Base-by-base conservation (phyloP, 768 basidiomycete genomes). In the Russula ochroleuca region DNA sequence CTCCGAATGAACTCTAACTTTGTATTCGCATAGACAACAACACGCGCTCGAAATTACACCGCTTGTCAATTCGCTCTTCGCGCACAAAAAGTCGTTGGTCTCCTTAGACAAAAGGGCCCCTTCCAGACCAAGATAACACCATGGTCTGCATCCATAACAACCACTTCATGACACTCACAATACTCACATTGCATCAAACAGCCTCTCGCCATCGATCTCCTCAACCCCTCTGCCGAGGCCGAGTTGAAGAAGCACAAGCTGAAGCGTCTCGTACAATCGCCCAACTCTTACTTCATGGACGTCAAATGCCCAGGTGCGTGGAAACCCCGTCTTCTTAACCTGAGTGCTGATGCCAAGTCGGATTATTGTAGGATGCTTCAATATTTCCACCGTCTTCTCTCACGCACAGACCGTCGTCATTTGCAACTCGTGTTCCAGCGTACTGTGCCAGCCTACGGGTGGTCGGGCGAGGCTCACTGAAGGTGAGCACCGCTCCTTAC, bases 201-300 rank as follows among this genome's bases (percentile, higher is more conserved):
- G 95, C 84, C 92, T 85, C 93, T 98, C 81, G 94, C 93, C 77
- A 77, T 97, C 76, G 97, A 99, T 79, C 90, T 99, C 77, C 88
- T 98, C 77, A 92, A 98, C 87, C 96, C 94, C 71, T 89, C 93
- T 64, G 78, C 84, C 69, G 91, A 93, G 75, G 78, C 85, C 71
- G 91, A 96, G 80, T 87, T 80, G 78, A 87, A 82, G 77, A 88
- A 86, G 77, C 96, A 98, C 90, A 98, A 98, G 84, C 91, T 98
- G 77, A 98, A 99, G 85, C 89, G 94, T 76, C 88, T 98, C 72
- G 97, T 99, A 71, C 97, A 98, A 79, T 88, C 88, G 58, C 97
- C 97, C 69, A 94, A 98, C 80, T 98, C 96, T 40, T 98, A 92
- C 81, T 98, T 98, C 81, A 98, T 99, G 97, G 97, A 99, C 73